These are phyloP conservation scores for Penicillium samsonianum DNA, from an alignment of 495 filamentous ascomycete genomes.

Conservation along the genomic window DNA sequence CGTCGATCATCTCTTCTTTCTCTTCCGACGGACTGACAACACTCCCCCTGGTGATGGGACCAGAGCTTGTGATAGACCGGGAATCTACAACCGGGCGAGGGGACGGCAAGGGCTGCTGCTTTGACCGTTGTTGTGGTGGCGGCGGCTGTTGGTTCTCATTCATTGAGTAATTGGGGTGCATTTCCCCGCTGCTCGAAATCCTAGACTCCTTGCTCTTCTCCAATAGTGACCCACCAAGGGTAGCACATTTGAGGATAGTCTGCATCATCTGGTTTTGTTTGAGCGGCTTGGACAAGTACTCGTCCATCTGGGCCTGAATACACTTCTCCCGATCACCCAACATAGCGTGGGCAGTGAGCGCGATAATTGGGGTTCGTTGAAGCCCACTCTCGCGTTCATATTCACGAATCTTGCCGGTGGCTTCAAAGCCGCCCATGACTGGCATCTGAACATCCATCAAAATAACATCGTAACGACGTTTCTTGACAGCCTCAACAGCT, in stretches of 20 bases:
- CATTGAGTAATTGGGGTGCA: conserved; percentile 42
- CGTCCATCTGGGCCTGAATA: conserved; percentile 98
- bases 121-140: conserved; percentile 17
- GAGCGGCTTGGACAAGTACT: conserved; percentile 96
- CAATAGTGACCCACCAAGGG: conserved; percentile 83
- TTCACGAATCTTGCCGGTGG: conserved; percentile 94
- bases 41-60: conserved; percentile 50
- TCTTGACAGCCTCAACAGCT: conserved; percentile 84
- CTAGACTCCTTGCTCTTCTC: conserved; percentile 66
- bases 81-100: conserved; percentile 51
- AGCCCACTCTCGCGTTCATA: conserved; percentile 78
- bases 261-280: conserved; percentile 99
- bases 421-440: conserved; percentile 98
- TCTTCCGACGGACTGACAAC: conserved; percentile 63
- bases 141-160: conserved; percentile 31
- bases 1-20: conserved; percentile 66
- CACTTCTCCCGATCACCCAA: conserved; percentile 98
- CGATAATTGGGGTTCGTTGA: conserved; percentile 90
- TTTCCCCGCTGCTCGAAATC: conserved; percentile 56
- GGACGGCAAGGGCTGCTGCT: conserved; percentile 27
- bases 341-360: conserved; percentile 98
- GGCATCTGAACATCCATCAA: conserved; percentile 99
- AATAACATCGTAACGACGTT: conserved; percentile 91
- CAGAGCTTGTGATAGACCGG: conserved; percentile 65
- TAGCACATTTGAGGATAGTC: conserved; percentile 94